These are phyloP conservation scores for Penicillium ucsense DNA, from an alignment of 495 filamentous ascomycete genomes.

Conservation along the genomic window DNA sequence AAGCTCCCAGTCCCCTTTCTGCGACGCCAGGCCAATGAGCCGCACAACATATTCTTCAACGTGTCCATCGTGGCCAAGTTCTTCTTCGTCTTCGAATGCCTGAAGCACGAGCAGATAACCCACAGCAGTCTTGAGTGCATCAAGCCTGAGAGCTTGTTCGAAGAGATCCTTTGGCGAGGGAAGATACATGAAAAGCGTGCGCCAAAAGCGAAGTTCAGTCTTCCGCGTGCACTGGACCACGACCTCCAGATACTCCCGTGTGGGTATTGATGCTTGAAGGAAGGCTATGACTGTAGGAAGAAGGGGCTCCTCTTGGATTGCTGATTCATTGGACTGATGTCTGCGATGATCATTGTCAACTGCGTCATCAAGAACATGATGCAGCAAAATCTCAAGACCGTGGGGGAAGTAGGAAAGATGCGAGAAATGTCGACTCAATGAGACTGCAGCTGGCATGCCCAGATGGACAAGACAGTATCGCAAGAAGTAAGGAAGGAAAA, in stretches of 20 bases:
- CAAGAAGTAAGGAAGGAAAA: conserved; percentile 84
- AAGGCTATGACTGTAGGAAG: conserved; percentile 83
- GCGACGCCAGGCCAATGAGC: conserved; percentile 70
- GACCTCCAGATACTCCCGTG: conserved; percentile 72
- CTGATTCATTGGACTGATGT: conserved; percentile 31
- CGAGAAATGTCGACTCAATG: conserved; percentile 71
- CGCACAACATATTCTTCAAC: conserved; percentile 58
- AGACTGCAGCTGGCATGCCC: conserved; percentile 63
- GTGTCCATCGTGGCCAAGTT: conserved; percentile 56
- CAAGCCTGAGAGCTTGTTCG: conserved; percentile 75
- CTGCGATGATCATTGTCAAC: conserved; percentile 66
- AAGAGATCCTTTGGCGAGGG: conserved; percentile 86
- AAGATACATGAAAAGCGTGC: conserved; percentile 80
- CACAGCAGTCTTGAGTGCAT: conserved; percentile 87
- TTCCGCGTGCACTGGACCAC: conserved; percentile 97
- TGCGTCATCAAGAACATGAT: conserved; percentile 90
- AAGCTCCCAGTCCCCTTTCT: conserved; percentile 87
- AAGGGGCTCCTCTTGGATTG: conserved; percentile 46
- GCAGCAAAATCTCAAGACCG: conserved; percentile 83
- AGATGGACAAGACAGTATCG: conserved; percentile 63
- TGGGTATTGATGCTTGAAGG: conserved; percentile 70
- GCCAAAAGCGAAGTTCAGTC: conserved; percentile 92
- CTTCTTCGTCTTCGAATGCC: conserved; percentile 76
- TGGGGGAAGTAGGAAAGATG: conserved; percentile 85
- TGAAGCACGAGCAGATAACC: conserved; percentile 95